Base-by-base conservation (phyloP, 2,329 filamentous ascomycete species). In the Aspergillus awamori region DNA sequence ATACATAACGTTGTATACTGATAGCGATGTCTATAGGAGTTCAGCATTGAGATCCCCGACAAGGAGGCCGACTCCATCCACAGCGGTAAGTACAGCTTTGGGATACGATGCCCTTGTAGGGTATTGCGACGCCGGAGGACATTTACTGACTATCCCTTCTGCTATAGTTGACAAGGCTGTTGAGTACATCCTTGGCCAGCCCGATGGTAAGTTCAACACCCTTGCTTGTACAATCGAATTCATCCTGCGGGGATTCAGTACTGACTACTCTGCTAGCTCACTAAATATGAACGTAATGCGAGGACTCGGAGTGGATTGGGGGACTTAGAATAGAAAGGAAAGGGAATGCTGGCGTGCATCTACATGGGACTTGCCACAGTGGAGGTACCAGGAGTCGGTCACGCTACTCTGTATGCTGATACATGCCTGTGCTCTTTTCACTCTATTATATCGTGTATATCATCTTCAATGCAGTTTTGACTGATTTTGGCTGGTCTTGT, bases 31-130 rank as follows among this genome's bases (percentile, higher is more conserved):
- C 57, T 36, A 72, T 71, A 89, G 87, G 87, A 90, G 75, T 90
- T 90, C 81, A 89, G 92, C 89, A 95, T 97, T 79, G 93, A 97
- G 86, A 97, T 97, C 74, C 93, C 93, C 71, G 93, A 97, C 83
- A 97, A 97, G 87, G 92, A 97, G 76, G 93, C 93, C 69, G 93
- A 97, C 80, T 84, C 86, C 68, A 96, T 97, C 80, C 92, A 95
- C 86, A 96, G 92, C 75, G 89, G 93, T 96, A 90, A 71, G 91
- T 82, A 8, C 22, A 13, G 20, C 41, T 15, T 13, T 45, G 5
- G 26, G 26, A 28, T 17, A 6, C 33, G 17, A 11, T n/a, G 10
- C 10, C 22, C 41, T 22, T 11, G 11, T 13, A 24, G 17, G 17
- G 10, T 45, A 22, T 10, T 17, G 17, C 10, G 10, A 22, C n/a